Evolutionary conservation across 2,329 filamentous ascomycete species (phyloP), one percentile per base, ranked within the genome.

Genomic region (Xylariaceae sp.): DNA sequence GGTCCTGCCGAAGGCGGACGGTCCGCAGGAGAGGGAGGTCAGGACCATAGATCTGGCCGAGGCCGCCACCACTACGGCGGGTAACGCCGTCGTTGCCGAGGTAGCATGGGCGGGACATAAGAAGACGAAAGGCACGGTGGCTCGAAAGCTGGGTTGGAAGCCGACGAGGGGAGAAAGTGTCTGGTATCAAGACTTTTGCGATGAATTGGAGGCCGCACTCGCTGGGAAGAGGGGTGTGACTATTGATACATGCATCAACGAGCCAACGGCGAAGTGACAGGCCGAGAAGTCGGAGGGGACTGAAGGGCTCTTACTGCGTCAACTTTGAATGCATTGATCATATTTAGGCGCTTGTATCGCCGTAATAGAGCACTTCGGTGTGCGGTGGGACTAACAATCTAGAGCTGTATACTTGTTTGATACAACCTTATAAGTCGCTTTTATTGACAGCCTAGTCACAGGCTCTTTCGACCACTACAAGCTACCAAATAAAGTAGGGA

Each of bases 91-190:
- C 49, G 56, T 70, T 29, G 59, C 69, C 6, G 74, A 78, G 64
- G 60, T 73, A 4, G 72, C 69, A 2, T 66, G 75, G 20, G 68
- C 67, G 5, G 73, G 67, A 47, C 69, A 69, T 26, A 54, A 54
- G n/a, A 29, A 49, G 10, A 72, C 70, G 0, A 53, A 61, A 19
- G 60, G 71, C 2, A 64, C 61, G 16, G 53, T 69, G 9, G 65
- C 64, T 12, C 60, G 52, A 5, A 50, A 63, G 9, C 49, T 74
- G 12, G 70, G 73, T 0, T 75, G 71, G 73, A 67, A 65, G 59
- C 72, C 71, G 0, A 64, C 37, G 19, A 67, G 67, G 54, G 72
- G 67, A 2, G 64, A 68, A 26, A 54, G 65, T 16, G 68, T 44
- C 5, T 67, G 62, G 62, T 50, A 56, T 45, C 23, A 19, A 6